These are phyloP conservation scores for Spencermartinsiella ligniputridi DNA, from an alignment of 1,139 yeast genomes.

Conservation along the genomic window DNA sequence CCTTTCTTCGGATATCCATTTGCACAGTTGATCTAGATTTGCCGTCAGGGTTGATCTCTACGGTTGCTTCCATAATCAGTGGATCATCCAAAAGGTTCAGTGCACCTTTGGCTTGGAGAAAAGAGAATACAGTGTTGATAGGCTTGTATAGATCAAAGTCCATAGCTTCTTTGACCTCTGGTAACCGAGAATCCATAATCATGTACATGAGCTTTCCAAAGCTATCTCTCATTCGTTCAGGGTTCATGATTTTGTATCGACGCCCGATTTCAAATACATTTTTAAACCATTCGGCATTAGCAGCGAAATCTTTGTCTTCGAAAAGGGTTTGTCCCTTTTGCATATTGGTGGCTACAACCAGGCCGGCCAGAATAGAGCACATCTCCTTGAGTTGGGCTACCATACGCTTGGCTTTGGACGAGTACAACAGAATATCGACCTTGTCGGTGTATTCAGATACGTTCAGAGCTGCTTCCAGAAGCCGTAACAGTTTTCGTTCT, in stretches of 20 bases:
- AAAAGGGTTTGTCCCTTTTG: constrained; percentile 59
- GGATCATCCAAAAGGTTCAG: constrained; percentile 50
- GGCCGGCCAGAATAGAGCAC: constrained; percentile 68
- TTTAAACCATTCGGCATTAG: constrained; percentile 66
- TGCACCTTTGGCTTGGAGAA: constrained; percentile 37
- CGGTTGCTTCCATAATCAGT: constrained; percentile 54
- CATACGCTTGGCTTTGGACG: constrained; percentile 61
- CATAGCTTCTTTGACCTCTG: constrained; percentile 61
- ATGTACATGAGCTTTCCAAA: constrained; percentile 73
- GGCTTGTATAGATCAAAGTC: constrained; percentile 71
- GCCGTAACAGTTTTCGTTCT: constrained; percentile 59
- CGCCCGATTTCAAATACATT: constrained; percentile 67
- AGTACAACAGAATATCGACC: constrained; percentile 60
- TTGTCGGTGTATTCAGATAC: constrained; percentile 74
- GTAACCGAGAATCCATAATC: constrained; percentile 73
- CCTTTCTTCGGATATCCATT: constrained; percentile 56
- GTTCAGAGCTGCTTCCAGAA: constrained; percentile 64
- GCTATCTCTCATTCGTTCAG: constrained; percentile 68
- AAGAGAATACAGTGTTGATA: constrained; percentile 53
- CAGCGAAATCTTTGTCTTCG: constrained; percentile 57
- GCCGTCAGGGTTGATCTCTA: constrained; percentile 55
- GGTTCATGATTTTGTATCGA: constrained; percentile 73
- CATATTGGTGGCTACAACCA: constrained; percentile 68
- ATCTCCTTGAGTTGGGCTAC: constrained; percentile 65
- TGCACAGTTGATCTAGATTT: constrained; percentile 50